Evolutionary conservation across 2,329 filamentous ascomycete species (phyloP).

Genomic region (Aspergillus flavus): DNA sequence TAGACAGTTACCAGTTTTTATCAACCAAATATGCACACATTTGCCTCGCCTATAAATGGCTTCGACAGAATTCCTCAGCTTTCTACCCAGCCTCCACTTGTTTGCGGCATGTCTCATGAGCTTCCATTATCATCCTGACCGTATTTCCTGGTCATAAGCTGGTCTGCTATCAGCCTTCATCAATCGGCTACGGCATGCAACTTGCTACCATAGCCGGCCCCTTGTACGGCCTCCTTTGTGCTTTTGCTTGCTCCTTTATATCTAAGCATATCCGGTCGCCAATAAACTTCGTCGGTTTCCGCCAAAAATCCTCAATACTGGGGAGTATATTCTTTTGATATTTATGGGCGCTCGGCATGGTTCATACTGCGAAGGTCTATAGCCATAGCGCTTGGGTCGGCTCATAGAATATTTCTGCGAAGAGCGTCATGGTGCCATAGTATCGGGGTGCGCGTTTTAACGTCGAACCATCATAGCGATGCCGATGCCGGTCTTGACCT

Average conservation of each 20-base stretch:
- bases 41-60: background rate
- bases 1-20: background rate
- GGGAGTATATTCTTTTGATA: background rate
- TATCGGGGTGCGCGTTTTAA: background rate
- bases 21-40: background rate
- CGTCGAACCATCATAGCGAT: background rate
- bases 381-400: background rate
- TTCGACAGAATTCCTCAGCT: background rate
- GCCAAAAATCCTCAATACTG: background rate
- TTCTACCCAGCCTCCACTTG: background rate
- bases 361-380: background rate
- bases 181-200: background rate
- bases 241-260: background rate
- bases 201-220: background rate
- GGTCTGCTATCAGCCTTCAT: background rate
- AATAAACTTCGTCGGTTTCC: background rate
- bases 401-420: too few relatives aligned
- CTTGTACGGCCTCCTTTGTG: background rate
- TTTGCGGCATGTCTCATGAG: background rate
- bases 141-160: background rate
- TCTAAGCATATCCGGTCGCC: background rate
- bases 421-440: too few relatives aligned
- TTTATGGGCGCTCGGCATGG: background rate
- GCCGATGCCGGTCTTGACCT: background rate
- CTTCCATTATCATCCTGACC: background rate